Evolutionary conservation across 116 monocot species (phyloP).

Genomic region (Posidonia oceanica): DNA sequence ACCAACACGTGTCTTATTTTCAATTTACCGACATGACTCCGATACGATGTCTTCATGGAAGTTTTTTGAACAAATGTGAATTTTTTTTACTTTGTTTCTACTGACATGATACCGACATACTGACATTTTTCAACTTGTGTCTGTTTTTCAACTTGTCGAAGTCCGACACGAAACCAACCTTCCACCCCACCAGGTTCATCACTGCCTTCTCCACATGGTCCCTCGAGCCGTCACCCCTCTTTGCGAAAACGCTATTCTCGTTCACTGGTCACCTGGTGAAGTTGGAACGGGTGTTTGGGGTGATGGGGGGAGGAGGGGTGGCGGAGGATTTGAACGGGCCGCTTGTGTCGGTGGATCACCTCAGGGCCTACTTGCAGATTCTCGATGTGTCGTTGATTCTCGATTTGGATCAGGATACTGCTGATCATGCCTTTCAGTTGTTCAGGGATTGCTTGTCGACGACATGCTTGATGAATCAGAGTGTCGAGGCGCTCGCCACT

Average conservation of each 20-base stretch:
- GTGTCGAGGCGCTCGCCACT: constrained; percentile 87
- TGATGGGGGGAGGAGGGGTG: constrained; percentile 1
- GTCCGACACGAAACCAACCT: too few relatives aligned
- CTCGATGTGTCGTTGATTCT: constrained; percentile 78
- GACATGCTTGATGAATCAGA: constrained; percentile 79
- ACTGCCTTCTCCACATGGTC: constrained; percentile 89
- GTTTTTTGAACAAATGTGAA: too few relatives aligned
- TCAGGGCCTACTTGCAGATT: constrained; percentile 91
- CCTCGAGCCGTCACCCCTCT: constrained; percentile 50
- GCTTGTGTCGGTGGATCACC: constrained; percentile 64
- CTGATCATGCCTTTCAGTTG: constrained; percentile 86
- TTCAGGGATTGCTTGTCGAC: constrained; percentile 84
- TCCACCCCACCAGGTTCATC: constrained; percentile 78
- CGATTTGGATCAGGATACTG: constrained; percentile 62
- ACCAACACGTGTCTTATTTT: too few relatives aligned
- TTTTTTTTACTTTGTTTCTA: too few relatives aligned
- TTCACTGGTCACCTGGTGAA: constrained; percentile 83
- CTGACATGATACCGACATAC: too few relatives aligned
- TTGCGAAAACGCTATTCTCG: constrained; percentile 49
- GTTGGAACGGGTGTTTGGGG: constrained; percentile 72
- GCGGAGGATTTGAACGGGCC: constrained; percentile 32
- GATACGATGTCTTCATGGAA: too few relatives aligned
- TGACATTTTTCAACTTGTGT: too few relatives aligned
- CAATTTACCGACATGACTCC: too few relatives aligned
- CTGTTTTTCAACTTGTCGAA: too few relatives aligned